Evolutionary conservation across 1,284 basidiomycete genomes (phyloP), one percentile per base, ranked within the genome.

Genomic region (Cystobasidiaceae sp.): DNA sequence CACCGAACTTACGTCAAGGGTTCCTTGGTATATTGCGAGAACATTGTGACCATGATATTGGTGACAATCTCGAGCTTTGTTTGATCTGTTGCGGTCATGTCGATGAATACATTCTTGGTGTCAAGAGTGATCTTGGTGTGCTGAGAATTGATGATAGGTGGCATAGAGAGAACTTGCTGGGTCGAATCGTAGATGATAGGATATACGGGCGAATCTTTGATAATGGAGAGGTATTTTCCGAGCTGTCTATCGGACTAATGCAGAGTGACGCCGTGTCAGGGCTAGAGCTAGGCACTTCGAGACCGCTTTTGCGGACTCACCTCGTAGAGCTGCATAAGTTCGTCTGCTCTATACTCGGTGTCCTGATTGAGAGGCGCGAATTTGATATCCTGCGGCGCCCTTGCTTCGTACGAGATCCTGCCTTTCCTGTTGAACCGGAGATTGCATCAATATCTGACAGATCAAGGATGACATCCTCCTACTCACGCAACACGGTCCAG

Each of bases 71-170:
- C 86, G 61, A 98, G 84, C 79, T 97, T 98, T 49, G 94, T 97
- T 77, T 92, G 85, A 77, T 99, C 96, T n/a, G 91, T 94, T 6
- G 93, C 94, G 5, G 96, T 98, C 49, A 92, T 85, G 77, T 99
- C 96, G 72, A 99, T 90, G 78, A 97, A 97, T 75, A 98, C 82
- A 78, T 98, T 97, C 66, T 83, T 85, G 13, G 96, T 98, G 76
- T 93, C 86, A 69, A 97, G 81, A 0, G 91, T 90, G 74, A 99
- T 98, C 81, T 97, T 98, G 76, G 91, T 96, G 79, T 92, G 89
- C 69, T 96, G 86, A 5, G 92, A 94, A 80, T 97, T 97, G 80
- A 97, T 96, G 77, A 99, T 97, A 2, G 96, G 96, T 28, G 96
- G 96, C 87, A 98, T 93, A 11, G 92, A 96, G 19, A 96, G 82